Base-by-base conservation (phyloP, 176 grass and related monocot species). In the Rhynchospora tenuis region DNA sequence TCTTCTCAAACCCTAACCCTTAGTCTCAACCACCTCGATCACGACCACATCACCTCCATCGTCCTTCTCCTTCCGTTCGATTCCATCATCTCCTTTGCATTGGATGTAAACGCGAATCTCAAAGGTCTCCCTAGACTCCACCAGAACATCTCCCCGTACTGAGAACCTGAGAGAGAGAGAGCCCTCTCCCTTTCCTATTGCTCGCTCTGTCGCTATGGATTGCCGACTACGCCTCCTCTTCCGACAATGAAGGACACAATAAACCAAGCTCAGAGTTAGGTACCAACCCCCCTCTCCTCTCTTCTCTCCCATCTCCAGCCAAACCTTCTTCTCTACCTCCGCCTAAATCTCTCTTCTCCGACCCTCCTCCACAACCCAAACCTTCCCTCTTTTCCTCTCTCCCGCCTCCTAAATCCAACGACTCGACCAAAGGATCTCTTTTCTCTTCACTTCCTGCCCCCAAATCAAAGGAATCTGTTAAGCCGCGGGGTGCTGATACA, bases 181-280 rank as follows among this genome's bases (percentile, higher is more conserved):
- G n/a, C n/a, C n/a, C n/a, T 22, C 24, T 31, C 43, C 59, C 54
- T 16, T 67, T 11, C 4, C 19, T 64, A 59, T 19, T 12, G 29
- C 4, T 28, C n/a, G n/a, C n/a, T 19, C 31, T 45, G 2, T 23
- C 17, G 86, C 79, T 28, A 98, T 98, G 95, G 95, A 98, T 85
- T 91, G 92, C 95, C 23, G 95, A 67, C 88, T 98, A 98, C 84
- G 95, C 90, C 85, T 94, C 92, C 87, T 88, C 86, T 58, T 86
- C 86, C 55, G 96, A 98, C 57, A 85, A 90, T 9, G 92, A 90
- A 5, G 82, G 59, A 24, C 87, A 88, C 51, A 60, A 81, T 28
- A 55, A 85, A 33, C 68, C 83, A 3, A 26, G 81, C 47, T 84
- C 73, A 0, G 4, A 62, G 24, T 57, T 63, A 9, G 33, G 22